Base-by-base conservation (phyloP, 305 asterid genomes). In the Rubia tinctorum region DNA sequence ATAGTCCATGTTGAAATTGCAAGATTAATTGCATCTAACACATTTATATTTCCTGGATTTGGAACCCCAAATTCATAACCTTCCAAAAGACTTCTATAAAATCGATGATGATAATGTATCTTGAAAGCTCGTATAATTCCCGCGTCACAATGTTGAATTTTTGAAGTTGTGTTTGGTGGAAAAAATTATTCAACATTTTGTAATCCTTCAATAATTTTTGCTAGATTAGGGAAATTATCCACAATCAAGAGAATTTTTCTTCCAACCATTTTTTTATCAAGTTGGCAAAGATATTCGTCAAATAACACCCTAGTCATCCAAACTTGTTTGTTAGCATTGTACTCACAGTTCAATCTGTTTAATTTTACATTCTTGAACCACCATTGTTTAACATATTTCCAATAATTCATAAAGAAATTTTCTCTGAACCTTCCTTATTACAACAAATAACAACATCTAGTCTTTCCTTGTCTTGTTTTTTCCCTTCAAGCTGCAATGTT, bases 141-240 rank as follows among this genome's bases (percentile, higher is more conserved):
- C 37, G 3, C 37, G 3, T 2, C 37, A 30, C 37, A 30, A 30
- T 3, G 37, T 30, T 30, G 62, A 43, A 49, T 69, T 15, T 69
- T 44, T 17, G 61, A 44, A 60, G 39, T 69, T 47, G 73, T 69
- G 73, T 49, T 69, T 44, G 59, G 73, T 61, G 37, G 37, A 30
- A 30, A 30, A 30, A 30, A 30, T 30, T 30, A 30, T 30, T 30
- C 37, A 44, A 45, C 73, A 47, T 69, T 69, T 69, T 20, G 45
- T 42, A 69, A 44, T 27, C 62, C 73, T 69, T 69, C 73, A 25
- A 44, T 61, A 8, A 25, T 15, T 15, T 69, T 69, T 40, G 63
- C 20, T 69, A 27, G 63, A 47, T 23, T 4, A 34, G 71, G 71
- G 25, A 15, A 66, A 66, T 66, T 66, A 22, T 66, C 23, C 14